Base-by-base conservation (phyloP, 2,329 filamentous ascomycete species). In the Aspergillus piperis region DNA sequence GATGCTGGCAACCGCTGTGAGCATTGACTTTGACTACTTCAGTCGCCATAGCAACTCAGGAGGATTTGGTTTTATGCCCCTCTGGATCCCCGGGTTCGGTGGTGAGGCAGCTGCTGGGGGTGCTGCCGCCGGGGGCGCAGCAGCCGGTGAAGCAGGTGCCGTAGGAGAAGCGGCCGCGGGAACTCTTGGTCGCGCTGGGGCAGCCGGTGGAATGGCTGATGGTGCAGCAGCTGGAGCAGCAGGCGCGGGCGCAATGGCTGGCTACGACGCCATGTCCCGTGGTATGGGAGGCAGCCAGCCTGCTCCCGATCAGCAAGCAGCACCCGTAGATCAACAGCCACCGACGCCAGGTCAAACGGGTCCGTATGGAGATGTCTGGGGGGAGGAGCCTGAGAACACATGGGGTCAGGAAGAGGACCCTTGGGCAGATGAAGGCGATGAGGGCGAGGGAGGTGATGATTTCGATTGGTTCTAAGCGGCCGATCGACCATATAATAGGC, bases 1-100 rank as follows among this genome's bases (percentile, higher is more conserved):
- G 25, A 88, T 88, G 86, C 79, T 89, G 8, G 86, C 86, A 8
- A 87, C 86, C 0, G 86, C 86, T 6, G 86, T 88, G 11, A 85
- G 80, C 58, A 81, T 88, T 50, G 86, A 89, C 67, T 88, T 88
- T 61, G 86, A 89, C 69, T 89, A 88, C 72, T 89, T 89, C 75
- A 88, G 85, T 60, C 79, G 85, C 2, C 84, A 88, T 63, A 86
- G 83, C 56, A 72, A 77, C 17, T 70, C 75, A 2, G 79, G 79
- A 8, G 75, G 80, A 15, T 71, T 81, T 47, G 77, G 82, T 1
- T 79, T 81, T 41, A 79, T 87, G 70, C 85, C 85, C 0, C 68
- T 86, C 53, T 82, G 80, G 74, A 76, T 84, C 60, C 80, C 81
- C 1, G 78, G 75, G 7, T 69, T 74, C 8, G 79, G 78, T 13